A percentile compares a stretch with the other conserved stretches of the same genome.
These are phyloP conservation scores for Cadophora gregata DNA, from an alignment of 2,329 filamentous ascomycete genomes.

Conservation along the genomic window DNA sequence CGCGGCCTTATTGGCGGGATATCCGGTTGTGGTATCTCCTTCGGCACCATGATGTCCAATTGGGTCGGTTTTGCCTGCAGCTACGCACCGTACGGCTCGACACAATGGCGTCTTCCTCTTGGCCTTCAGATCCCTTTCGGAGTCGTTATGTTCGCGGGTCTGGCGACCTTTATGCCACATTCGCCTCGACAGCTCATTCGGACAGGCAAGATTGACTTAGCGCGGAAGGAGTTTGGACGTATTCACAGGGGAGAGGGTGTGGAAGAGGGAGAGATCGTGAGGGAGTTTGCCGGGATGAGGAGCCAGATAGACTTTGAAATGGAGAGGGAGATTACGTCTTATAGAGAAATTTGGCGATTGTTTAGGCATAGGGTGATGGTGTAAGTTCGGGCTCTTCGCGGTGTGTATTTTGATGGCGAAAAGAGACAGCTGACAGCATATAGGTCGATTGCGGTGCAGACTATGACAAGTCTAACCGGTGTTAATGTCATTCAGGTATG, in stretches of 20 bases:
- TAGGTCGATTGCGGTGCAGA: constrained; percentile 58
- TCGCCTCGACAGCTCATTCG: constrained; percentile 60
- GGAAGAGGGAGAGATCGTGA: constrained; percentile 41
- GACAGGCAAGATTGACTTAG: constrained; percentile 54
- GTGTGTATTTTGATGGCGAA: background rate
- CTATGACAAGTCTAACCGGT: constrained; percentile 61
- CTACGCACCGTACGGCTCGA: constrained; percentile 57
- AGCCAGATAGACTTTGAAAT: constrained; percentile 62
- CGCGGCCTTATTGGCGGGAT: constrained; percentile 41
- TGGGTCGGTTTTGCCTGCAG: constrained; percentile 63
- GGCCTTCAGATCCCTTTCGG: constrained; percentile 62
- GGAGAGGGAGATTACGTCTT: constrained; percentile 59
- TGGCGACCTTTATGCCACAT: constrained; percentile 61
- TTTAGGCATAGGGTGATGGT: constrained; percentile 59
- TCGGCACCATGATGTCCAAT: constrained; percentile 62
- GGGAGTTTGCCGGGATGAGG: constrained; percentile 59
- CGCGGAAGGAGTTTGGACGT: constrained; percentile 53
- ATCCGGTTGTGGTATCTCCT: constrained; percentile 59
- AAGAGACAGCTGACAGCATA: background rate
- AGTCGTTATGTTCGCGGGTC: constrained; percentile 58
- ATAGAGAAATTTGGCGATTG: constrained; percentile 56
- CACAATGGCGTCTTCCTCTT: constrained; percentile 61
- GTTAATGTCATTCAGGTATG: constrained; percentile 56
- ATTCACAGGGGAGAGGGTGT: constrained; percentile 54
- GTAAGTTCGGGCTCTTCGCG: background rate